These are phyloP conservation scores for Tricholoma sp. DNA, from an alignment of 768 basidiomycete genomes.

Conservation along the genomic window DNA sequence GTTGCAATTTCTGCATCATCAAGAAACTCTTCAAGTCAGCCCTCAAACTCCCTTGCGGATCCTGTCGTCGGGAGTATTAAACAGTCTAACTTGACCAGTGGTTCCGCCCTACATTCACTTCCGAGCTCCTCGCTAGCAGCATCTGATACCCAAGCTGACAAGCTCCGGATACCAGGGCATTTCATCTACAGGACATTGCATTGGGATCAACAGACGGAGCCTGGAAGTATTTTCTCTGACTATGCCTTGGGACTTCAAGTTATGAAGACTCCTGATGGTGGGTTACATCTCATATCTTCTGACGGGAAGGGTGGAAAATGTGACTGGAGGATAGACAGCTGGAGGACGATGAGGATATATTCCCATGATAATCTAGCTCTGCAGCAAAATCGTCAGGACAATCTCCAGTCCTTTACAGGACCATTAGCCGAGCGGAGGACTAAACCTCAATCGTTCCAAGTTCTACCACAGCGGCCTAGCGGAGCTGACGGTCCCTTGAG, in stretches of 20 bases:
- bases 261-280: background rate
- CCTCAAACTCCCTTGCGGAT: background rate
- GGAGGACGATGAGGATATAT: background rate
- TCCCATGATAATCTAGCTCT: background rate
- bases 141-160: background rate
- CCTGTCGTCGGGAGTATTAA: background rate
- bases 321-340: background rate
- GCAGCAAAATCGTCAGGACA: background rate
- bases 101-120: background rate
- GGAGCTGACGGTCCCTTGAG: background rate
- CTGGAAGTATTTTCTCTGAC: background rate
- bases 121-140: too few relatives aligned
- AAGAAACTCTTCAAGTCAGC: background rate
- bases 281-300: background rate
- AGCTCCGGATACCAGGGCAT: background rate
- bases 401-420: background rate
- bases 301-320: background rate
- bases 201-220: background rate
- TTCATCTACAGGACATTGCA: background rate
- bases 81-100: background rate
- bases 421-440: background rate
- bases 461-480: constrained; percentile 3
- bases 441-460: constrained; percentile 3
- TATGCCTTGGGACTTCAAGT: background rate
- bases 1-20: background rate